These are phyloP conservation scores for Colletotrichum paranaense DNA, from an alignment of 2,329 filamentous ascomycete species.

Conservation along the genomic window DNA sequence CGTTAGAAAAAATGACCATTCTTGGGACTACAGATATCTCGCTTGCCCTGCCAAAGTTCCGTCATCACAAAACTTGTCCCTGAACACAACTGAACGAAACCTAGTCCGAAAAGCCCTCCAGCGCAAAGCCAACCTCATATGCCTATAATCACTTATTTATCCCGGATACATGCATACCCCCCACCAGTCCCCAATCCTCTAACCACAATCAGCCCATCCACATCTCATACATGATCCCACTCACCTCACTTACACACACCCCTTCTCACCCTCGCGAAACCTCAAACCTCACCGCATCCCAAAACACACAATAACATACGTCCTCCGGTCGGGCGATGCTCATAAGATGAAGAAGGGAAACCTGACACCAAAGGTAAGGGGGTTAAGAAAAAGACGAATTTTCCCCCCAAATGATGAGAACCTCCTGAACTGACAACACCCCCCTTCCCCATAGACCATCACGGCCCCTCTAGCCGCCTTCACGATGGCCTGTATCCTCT, in stretches of 20 bases:
- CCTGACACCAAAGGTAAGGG: slow-evolving; percentile 33
- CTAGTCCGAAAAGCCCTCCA: not conserved
- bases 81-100: not conserved
- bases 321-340: not conserved
- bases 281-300: not conserved
- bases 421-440: not conserved
- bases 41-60: rapidly evolving
- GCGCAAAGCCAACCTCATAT: not conserved
- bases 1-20: not conserved
- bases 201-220: slow-evolving; percentile 28
- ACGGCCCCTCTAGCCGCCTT: slow-evolving; percentile 64
- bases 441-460: slow-evolving; percentile 48
- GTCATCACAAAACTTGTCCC: too few relatives aligned
- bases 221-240: not conserved
- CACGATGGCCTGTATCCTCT: slow-evolving; percentile 63
- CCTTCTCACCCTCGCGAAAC: slow-evolving; percentile 1
- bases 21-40: not conserved
- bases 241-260: slow-evolving; percentile 7
- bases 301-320: not conserved
- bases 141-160: not conserved
- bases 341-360: slow-evolving; percentile 35
- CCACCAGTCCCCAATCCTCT: not conserved
- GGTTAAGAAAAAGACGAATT: too few relatives aligned
- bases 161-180: slow-evolving; percentile 6
- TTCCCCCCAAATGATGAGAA: too few relatives aligned